A percentile compares a stretch with the other conserved stretches of the same genome.
These are phyloP conservation scores for Paramecium primaurelia DNA, from an alignment of 73 alveolate genomes.

Conservation along the genomic window DNA sequence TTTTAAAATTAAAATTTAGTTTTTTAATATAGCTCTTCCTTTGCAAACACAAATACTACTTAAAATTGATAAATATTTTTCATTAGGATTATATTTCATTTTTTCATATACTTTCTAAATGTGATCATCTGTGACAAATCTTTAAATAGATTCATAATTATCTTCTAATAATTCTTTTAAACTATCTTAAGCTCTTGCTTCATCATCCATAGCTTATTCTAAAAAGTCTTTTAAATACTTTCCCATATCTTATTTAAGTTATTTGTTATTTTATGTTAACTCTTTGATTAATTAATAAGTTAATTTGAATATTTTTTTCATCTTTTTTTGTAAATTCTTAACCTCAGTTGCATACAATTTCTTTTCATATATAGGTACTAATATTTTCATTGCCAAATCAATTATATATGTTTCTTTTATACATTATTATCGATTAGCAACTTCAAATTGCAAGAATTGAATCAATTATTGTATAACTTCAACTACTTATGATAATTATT, in stretches of 20 bases:
- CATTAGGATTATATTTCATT: neutral
- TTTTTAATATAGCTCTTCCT: slow-evolving; percentile 2
- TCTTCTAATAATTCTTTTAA: slow-evolving; percentile 10
- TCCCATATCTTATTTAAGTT: neutral
- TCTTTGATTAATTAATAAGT: neutral
- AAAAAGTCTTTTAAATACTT: slow-evolving; percentile 11
- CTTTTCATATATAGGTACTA: neutral
- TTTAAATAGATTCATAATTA: slow-evolving; percentile 12
- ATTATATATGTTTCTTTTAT: neutral
- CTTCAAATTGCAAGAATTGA: neutral
- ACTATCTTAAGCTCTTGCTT: slow-evolving; percentile 30
- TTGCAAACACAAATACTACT: slow-evolving; percentile 37
- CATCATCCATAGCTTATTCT: slow-evolving; percentile 31
- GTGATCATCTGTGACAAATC: neutral
- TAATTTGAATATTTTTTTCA: slow-evolving; percentile 17
- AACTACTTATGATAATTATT: neutral
- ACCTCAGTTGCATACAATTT: neutral
- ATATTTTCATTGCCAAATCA: neutral
- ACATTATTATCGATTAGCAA: neutral
- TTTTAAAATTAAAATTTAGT: neutral
- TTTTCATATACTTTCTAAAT: neutral
- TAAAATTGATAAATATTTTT: neutral
- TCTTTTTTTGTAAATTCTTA: neutral
- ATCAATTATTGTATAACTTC: neutral
- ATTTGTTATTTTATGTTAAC: neutral